phyloP scores from a whole-genome alignment of 495 filamentous ascomycete genomes.

The Venustampulla echinocandica region DNA sequence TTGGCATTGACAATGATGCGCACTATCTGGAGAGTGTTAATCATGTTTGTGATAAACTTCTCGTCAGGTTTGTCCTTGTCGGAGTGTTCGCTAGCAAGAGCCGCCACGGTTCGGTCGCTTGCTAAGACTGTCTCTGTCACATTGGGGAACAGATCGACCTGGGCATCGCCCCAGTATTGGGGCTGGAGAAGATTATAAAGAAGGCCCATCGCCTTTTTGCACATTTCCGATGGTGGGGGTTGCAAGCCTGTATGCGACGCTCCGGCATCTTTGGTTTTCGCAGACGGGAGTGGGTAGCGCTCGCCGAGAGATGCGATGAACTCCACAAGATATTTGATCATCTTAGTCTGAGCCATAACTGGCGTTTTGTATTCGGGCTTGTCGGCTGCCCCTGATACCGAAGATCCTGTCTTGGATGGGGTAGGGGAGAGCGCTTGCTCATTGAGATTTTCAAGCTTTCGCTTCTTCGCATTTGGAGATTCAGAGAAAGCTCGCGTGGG shows the following conservation, averaged over 20 bases:
- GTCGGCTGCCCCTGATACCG: conserved; percentile 38
- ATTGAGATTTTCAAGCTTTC: conserved; percentile 52
- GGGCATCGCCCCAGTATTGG: conserved; percentile 84
- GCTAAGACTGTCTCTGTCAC: conserved; percentile 76
- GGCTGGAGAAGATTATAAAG: conserved; percentile 82
- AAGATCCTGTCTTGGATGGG: conserved; percentile 28
- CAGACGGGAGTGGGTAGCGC: conserved; percentile 64
- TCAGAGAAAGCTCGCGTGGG: conserved; percentile 44
- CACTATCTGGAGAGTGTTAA: conserved; percentile 88
- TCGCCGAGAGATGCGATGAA: conserved; percentile 88
- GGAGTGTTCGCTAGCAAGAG: conserved; percentile 49
- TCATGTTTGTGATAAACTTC: conserved; percentile 67
- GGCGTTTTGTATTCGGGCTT: conserved; percentile 62
- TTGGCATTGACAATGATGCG: conserved; percentile 80
- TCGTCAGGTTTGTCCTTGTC: conserved; percentile 84
- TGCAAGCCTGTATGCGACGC: conserved; percentile 39
- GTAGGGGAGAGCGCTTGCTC: conserved; percentile 40
- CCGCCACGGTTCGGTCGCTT: conserved; percentile 55
- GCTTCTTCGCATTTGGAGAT: conserved; percentile 66
- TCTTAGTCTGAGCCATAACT: conserved; percentile 53
- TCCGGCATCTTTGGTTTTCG: conserved; percentile 50
- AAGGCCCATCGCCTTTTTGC: conserved; percentile 72
- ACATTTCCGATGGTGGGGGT: conserved; percentile 56
- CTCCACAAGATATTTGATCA: conserved; percentile 87
- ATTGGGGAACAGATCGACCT: conserved; percentile 83